These are phyloP conservation scores for Penicillium corylophilum DNA, from an alignment of 2,329 filamentous ascomycete species.

Conservation along the genomic window DNA sequence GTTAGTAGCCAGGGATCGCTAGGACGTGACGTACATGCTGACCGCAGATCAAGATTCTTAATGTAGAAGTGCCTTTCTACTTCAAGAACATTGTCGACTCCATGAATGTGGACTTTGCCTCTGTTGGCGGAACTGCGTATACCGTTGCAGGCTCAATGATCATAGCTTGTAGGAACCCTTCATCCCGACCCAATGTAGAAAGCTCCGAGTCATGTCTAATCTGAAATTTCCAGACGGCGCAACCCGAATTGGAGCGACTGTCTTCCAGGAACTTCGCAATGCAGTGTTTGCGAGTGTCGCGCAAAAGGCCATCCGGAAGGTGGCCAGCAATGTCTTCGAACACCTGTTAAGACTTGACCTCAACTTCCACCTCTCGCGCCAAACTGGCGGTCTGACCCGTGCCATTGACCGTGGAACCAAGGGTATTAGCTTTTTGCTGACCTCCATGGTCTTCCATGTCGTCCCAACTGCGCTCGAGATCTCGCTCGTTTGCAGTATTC, in stretches of 20 bases:
- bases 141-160: slow-evolving; percentile 92
- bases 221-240: slow-evolving; percentile 63
- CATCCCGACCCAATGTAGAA: neutral
- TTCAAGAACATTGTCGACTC: slow-evolving; percentile 97
- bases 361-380: slow-evolving; percentile 88
- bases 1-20: slow-evolving; percentile 38
- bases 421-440: slow-evolving; percentile 94
- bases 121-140: slow-evolving; percentile 81
- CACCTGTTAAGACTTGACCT: slow-evolving; percentile 86
- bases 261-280: slow-evolving; percentile 93
- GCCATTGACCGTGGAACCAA: slow-evolving; percentile 97
- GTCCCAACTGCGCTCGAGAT: slow-evolving; percentile 93
- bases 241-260: slow-evolving; percentile 80
- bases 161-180: slow-evolving; percentile 65
- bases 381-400: slow-evolving; percentile 89
- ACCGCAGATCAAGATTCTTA: slow-evolving; percentile 61
- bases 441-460: slow-evolving; percentile 98
- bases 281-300: slow-evolving; percentile 96
- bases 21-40: slow-evolving; percentile 5
- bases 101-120: slow-evolving; percentile 93
- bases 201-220: slow-evolving; percentile 4
- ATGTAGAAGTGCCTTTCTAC: slow-evolving; percentile 98
- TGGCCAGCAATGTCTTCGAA: slow-evolving; percentile 88
- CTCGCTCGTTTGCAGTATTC: slow-evolving; percentile 88
- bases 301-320: slow-evolving; percentile 89